Evolutionary conservation across 352 stramenopile species (phyloP).

Genomic region (Pythium volutum): DNA sequence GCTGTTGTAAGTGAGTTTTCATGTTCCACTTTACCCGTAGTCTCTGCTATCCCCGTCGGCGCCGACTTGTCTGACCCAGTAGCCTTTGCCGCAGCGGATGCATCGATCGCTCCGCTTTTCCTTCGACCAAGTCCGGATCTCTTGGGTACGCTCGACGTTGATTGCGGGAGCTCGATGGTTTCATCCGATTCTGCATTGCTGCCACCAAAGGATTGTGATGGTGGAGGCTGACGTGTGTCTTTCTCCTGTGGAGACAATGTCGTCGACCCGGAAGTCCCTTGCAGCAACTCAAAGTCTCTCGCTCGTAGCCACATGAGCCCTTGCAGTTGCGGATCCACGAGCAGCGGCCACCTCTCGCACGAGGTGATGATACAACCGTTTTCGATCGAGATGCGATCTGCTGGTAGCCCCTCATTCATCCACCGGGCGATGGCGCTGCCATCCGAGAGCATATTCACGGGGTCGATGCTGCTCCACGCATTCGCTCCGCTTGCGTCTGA

Average conservation of each 20-base stretch:
- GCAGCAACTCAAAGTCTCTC: conserved; percentile 39
- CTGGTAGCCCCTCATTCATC: conserved; percentile 90
- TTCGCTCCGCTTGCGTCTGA: neutral
- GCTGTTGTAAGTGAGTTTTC: neutral
- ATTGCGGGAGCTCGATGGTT: neutral
- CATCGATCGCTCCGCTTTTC: neutral
- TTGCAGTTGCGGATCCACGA: conserved; percentile 91
- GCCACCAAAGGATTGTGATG: neutral
- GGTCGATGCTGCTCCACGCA: conserved; percentile 51
- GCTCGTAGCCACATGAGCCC: conserved; percentile 84
- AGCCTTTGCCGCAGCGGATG: neutral
- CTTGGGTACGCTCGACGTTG: neutral
- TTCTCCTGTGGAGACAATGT: neutral
- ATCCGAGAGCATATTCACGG: conserved; percentile 83
- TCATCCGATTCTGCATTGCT: neutral
- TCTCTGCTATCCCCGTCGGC: neutral
- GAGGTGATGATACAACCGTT: conserved; percentile 92
- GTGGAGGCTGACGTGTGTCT: neutral
- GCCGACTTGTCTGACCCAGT: neutral
- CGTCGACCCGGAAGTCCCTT: neutral
- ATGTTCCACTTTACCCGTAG: conserved; percentile 2
- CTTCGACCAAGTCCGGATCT: neutral
- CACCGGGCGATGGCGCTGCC: conserved; percentile 84
- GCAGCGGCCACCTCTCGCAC: conserved; percentile 83
- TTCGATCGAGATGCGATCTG: conserved; percentile 90